phyloP scores from a whole-genome alignment of 164 flowering plant species.

The Tetracentron sinense region DNA sequence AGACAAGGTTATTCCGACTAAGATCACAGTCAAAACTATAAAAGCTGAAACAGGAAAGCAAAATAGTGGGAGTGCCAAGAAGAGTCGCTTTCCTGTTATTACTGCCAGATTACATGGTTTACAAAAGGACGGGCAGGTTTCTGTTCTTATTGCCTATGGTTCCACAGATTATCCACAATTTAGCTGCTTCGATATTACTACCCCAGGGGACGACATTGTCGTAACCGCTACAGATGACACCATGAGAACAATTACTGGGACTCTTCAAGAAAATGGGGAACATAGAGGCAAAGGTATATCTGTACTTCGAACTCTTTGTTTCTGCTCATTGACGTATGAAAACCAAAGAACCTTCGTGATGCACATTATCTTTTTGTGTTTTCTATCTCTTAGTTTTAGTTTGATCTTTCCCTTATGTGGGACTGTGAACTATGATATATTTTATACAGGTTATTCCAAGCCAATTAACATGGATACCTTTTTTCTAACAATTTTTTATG shows the following conservation, averaged over 20 bases:
- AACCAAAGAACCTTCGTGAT: background rate
- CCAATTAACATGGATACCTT: no score
- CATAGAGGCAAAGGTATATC: conserved; percentile 4
- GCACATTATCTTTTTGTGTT: background rate
- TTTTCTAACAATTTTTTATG: no score
- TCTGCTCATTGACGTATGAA: background rate
- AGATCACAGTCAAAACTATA: conserved; percentile 23
- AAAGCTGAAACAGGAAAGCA: conserved; percentile 8
- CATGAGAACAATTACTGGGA: background rate
- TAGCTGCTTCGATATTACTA: conserved; percentile 21
- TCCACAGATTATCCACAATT: conserved; percentile 26
- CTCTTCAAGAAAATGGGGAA: conserved; percentile 16
- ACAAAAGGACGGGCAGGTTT: conserved; percentile 15
- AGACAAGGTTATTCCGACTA: conserved; percentile 28
- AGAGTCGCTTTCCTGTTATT: conserved; percentile 24
- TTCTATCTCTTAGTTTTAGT: no score
- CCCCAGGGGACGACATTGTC: conserved; percentile 25
- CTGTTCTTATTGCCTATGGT: conserved; percentile 30
- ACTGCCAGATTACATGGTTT: conserved; percentile 30
- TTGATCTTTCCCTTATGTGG: no score
- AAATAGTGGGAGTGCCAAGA: conserved; percentile 22
- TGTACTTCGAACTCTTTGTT: background rate
- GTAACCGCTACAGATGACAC: conserved; percentile 12
- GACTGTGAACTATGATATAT: no score
- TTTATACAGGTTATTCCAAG: no score